Percentiles rank a stretch among this genome's conserved stretches.
Conservation (phyloP, 305 asterid species). For the Ajuga reptans region DNA sequence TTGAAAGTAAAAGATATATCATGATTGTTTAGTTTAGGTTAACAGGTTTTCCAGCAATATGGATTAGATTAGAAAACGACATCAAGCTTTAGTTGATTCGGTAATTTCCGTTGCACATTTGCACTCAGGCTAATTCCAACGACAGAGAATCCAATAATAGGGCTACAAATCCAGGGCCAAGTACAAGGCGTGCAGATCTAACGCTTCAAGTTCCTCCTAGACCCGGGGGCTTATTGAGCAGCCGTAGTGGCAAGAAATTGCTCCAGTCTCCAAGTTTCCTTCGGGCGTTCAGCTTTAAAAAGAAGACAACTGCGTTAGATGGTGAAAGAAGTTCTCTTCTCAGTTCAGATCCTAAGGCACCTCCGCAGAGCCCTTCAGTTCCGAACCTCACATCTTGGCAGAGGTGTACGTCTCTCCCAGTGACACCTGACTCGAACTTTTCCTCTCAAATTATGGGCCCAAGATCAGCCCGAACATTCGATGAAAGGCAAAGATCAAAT, state of each 20-base stretch:
- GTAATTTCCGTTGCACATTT: conserved; percentile 4
- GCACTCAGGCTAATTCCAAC: conserved; percentile 35
- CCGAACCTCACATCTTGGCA: conserved; percentile 40
- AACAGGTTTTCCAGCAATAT: neutral
- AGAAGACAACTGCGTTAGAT: conserved; percentile 30
- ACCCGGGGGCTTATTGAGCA: conserved; percentile 29
- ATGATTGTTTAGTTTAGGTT: neutral
- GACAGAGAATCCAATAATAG: conserved; percentile 24
- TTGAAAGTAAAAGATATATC: neutral
- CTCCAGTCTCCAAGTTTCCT: conserved; percentile 47
- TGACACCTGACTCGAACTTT: conserved; percentile 43
- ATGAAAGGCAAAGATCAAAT: conserved; percentile 45
- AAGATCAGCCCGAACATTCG: conserved; percentile 36
- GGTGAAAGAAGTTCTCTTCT: conserved; percentile 77
- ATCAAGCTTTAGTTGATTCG: neutral
- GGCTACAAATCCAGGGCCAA: conserved; percentile 28
- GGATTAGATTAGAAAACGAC: neutral
- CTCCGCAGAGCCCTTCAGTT: conserved; percentile 46
- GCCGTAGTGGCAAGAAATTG: conserved; percentile 38
- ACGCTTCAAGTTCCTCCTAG: conserved; percentile 75
- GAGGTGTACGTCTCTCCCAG: conserved; percentile 74
- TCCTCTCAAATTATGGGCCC: conserved; percentile 56
- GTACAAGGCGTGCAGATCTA: conserved; percentile 36
- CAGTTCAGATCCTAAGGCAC: conserved; percentile 40
- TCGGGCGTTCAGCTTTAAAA: conserved; percentile 66